Conservation (phyloP, 176 grass and related monocot species). For the Phyllostachys edulis region DNA sequence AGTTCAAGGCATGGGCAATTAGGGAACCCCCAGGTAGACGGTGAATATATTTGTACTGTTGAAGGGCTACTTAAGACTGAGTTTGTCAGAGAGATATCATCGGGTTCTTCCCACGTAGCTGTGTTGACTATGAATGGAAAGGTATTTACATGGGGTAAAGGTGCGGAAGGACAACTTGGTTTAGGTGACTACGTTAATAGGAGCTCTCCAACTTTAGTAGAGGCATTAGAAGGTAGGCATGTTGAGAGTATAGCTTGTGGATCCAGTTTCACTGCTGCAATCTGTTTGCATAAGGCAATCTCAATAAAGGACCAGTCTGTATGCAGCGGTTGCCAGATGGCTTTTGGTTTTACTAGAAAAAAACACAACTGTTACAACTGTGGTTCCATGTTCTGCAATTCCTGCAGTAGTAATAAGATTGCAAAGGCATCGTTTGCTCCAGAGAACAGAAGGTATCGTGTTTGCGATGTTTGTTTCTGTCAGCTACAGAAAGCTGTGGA, state of each 20-base stretch:
- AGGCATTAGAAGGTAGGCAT: conserved; percentile 70
- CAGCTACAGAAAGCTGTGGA: conserved; percentile 54
- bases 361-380: conserved; percentile 94
- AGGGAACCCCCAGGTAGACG: conserved; percentile 62
- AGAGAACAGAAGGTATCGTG: conserved; percentile 64
- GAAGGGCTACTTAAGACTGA: conserved; percentile 78
- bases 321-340: conserved; percentile 68
- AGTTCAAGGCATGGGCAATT: conserved; percentile 74
- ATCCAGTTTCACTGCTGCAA: conserved; percentile 65
- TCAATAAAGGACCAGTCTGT: conserved; percentile 77
- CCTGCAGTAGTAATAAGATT: conserved; percentile 75
- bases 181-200: conserved; percentile 69
- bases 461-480: conserved; percentile 74
- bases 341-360: conserved; percentile 86
- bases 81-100: conserved; percentile 77
- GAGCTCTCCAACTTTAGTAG: conserved; percentile 67
- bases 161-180: conserved; percentile 80
- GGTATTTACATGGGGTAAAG: conserved; percentile 94
- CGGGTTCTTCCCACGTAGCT: conserved; percentile 73
- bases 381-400: conserved; percentile 80
- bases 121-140: conserved; percentile 69
- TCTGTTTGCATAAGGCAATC: conserved; percentile 79
- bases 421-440: conserved; percentile 66
- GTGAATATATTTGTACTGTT: conserved; percentile 58
- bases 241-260: conserved; percentile 88